Conservation (phyloP, 2,329 filamentous ascomycete genomes). For the Rasamsonia emersonii region DNA sequence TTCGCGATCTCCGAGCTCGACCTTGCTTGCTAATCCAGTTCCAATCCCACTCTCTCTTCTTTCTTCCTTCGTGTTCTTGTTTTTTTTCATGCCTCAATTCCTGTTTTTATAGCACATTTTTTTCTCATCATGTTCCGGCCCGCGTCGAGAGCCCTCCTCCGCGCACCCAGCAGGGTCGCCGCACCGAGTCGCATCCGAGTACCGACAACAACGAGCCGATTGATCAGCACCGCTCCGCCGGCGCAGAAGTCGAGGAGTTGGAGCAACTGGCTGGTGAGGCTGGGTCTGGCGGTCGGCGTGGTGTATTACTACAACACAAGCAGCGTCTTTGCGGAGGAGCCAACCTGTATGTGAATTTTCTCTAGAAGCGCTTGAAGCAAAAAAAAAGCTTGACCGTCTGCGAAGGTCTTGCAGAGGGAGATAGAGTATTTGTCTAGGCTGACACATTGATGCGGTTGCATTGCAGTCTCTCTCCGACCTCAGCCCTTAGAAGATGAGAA, state of each 20-base stretch:
- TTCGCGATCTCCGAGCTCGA: too few relatives aligned
- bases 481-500: constrained; percentile 26
- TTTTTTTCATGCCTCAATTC: constrained; percentile 2
- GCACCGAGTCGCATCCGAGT: constrained; percentile 2
- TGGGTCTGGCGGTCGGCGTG: constrained; percentile 65
- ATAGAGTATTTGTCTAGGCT: constrained; percentile 1
- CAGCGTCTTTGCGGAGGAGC: constrained; percentile 75
- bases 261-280: constrained; percentile 66
- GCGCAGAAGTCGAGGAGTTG: constrained; percentile 65
- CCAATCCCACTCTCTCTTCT: too few relatives aligned
- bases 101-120: constrained; percentile 5
- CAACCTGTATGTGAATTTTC: constrained; percentile 52
- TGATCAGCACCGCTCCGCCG: constrained; percentile 48
- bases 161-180: constrained; percentile 19
- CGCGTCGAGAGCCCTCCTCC: constrained; percentile 37
- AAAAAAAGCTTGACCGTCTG: neutral
- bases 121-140: constrained; percentile 43
- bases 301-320: constrained; percentile 95
- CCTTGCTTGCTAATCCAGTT: too few relatives aligned
- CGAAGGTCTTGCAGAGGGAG: neutral
- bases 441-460: constrained; percentile 1
- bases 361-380: constrained; percentile 3
- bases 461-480: constrained; percentile 24
- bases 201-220: constrained; percentile 28
- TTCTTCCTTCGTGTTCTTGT: too few relatives aligned